These are phyloP conservation scores for Chaetoscypha palmicola DNA, from an alignment of 2,329 filamentous ascomycete species.

Conservation along the genomic window DNA sequence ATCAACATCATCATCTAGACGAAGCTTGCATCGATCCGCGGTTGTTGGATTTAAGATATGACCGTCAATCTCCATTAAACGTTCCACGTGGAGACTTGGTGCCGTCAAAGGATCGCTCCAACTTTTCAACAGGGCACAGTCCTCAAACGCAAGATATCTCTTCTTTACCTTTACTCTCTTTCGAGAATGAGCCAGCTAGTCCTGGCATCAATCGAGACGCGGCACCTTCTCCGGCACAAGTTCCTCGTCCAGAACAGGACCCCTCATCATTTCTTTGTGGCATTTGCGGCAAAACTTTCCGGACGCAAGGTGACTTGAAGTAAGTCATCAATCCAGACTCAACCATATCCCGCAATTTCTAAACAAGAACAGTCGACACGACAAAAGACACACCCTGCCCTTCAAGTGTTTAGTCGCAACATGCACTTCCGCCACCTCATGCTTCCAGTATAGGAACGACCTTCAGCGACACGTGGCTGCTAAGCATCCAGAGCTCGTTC, in stretches of 20 bases:
- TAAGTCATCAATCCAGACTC: neutral
- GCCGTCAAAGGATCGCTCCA: neutral
- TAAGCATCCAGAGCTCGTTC: neutral
- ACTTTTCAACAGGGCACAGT: neutral
- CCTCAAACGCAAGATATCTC: too few relatives aligned
- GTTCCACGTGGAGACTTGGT: neutral
- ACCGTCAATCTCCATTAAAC: neutral
- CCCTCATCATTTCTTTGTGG: too few relatives aligned
- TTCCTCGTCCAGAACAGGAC: too few relatives aligned
- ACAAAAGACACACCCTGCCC: neutral
- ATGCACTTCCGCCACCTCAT: neutral
- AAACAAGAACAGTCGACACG: neutral
- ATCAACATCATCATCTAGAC: neutral
- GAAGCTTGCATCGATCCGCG: constrained; percentile 1
- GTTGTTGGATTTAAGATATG: neutral
- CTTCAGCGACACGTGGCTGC: neutral
- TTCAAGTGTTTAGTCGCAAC: neutral
- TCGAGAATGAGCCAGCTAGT: too few relatives aligned
- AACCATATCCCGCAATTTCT: too few relatives aligned
- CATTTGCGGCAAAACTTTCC: too few relatives aligned
- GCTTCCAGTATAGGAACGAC: neutral
- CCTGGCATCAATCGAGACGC: too few relatives aligned
- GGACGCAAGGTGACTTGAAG: neutral
- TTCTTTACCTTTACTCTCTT: too few relatives aligned
- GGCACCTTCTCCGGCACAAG: too few relatives aligned